phyloP scores from a whole-genome alignment of 2,329 filamentous ascomycete genomes.

The Diaporthe helianthi region DNA sequence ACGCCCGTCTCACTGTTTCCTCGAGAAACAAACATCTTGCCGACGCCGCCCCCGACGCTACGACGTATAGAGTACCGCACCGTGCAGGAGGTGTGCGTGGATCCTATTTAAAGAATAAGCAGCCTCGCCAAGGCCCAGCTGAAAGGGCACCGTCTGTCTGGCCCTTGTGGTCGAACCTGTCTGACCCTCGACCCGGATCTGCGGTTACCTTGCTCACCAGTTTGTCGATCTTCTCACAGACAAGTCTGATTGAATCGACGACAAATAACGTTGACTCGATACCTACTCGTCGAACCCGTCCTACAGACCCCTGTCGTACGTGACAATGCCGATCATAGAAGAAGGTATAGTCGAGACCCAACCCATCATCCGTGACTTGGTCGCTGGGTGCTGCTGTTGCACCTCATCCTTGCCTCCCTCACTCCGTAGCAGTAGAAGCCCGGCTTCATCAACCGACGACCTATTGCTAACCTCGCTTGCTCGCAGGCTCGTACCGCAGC shows the following conservation, averaged over 20 bases:
- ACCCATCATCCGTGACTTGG: neutral
- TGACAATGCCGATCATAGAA: conserved; percentile 31
- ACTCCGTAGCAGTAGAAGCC: neutral
- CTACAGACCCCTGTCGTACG: conserved; percentile 2
- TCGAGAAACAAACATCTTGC: neutral
- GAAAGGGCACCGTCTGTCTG: conserved; percentile 17
- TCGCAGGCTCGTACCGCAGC: conserved; percentile 38
- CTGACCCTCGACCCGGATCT: conserved; percentile 33
- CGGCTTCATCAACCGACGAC: neutral
- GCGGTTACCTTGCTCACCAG: conserved; percentile 11
- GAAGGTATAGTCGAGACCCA: conserved; percentile 21
- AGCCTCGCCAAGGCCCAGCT: conserved; percentile 33
- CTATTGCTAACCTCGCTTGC: conserved; percentile 16
- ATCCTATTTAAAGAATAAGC: conserved; percentile 33
- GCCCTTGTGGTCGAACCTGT: conserved; percentile 18
- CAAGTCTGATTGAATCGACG: conserved; percentile 7
- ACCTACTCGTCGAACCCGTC: neutral
- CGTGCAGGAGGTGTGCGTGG: neutral
- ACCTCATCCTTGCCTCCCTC: neutral
- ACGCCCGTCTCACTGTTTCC: neutral
- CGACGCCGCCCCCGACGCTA: neutral
- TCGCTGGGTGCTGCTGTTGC: neutral
- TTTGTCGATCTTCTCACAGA: conserved; percentile 32
- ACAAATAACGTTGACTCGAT: neutral
- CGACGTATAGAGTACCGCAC: neutral